Base-by-base conservation (phyloP, 2,329 filamentous ascomycete genomes). In the Uncinocarpus reesii region DNA sequence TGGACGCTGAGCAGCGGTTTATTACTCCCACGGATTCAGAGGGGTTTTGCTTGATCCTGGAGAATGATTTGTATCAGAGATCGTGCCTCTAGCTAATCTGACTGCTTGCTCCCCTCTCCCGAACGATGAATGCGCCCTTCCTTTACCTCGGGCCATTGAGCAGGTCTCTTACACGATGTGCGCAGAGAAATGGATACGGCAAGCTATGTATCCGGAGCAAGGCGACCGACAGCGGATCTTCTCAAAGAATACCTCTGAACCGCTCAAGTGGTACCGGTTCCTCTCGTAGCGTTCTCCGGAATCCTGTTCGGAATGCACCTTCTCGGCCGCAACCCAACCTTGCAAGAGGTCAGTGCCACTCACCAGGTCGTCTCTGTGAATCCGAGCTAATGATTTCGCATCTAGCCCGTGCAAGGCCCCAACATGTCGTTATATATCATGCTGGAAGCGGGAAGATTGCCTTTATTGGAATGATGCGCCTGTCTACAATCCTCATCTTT, bases 401-500 rank as follows among this genome's bases (percentile, higher is more conserved):
- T 34, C 37, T 49, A 67, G 65, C 61, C 18, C 60, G 62, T 18
- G 20, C 43, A 42, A 53, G 46, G 16, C 65, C 65, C 32, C 65
- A 68, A 42, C 60, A 61, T 38, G 62, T 89, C 23, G 73, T 87
- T 56, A 76, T 93, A 53, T 93, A 86, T 64, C 83, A 88, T 66
- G 80, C 80, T 46, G 84, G 86, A 45, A 82, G 78, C 0, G 74
- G 74, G 7, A 75, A 78, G 50, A 82, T 77, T 24, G 77, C 80
- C 5, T 81, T 84, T 55, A 67, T 90, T 38, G 84, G 82, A 42
- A 77, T 80, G 59, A 64, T 85, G 53, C 86, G 87, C 58, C 67
- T 90, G 48, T 80, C 80, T 1, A 81, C 82, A 2, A 73, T 92
- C 34, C 78, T 87, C 52, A 64, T 84, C 32, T 82, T 83, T 48